Percentiles rank a stretch among this genome's conserved stretches.
phyloP scores from a whole-genome alignment of 192 early-diverging fungal species.

The Gigaspora rosea region DNA sequence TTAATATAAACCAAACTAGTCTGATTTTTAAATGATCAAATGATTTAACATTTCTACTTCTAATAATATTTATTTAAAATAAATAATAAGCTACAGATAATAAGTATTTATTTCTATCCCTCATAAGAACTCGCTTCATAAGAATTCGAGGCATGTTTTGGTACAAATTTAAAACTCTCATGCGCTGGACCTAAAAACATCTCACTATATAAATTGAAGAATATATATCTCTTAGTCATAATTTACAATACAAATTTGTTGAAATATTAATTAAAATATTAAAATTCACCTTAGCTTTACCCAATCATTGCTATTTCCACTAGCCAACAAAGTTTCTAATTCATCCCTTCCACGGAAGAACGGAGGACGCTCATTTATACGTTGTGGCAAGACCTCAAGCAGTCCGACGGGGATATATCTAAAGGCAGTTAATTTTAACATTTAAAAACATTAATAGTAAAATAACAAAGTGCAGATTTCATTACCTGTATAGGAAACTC shows the following conservation, averaged over 20 bases:
- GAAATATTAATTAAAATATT: background rate
- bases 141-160: conserved; percentile 93
- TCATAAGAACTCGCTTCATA: background rate
- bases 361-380: conserved; percentile 89
- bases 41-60: too few relatives aligned
- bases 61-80: too few relatives aligned
- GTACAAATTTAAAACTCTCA: conserved; percentile 83
- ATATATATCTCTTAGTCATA: background rate
- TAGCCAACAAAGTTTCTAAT: conserved; percentile 93
- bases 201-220: conserved; percentile 55
- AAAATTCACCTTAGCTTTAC: conserved; percentile 70
- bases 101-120: too few relatives aligned
- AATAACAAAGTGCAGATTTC: conserved; percentile 2
- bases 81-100: too few relatives aligned
- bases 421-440: conserved; percentile 1
- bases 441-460: background rate
- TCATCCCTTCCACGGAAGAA: conserved; percentile 85
- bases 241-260: too few relatives aligned
- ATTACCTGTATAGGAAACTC: conserved; percentile 58
- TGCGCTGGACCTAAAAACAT: conserved; percentile 89
- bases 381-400: conserved; percentile 89
- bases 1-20: too few relatives aligned
- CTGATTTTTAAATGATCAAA: too few relatives aligned
- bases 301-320: conserved; percentile 79
- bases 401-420: conserved; percentile 91